Base-by-base conservation (phyloP, 2,329 filamentous ascomycete species). In the Elsinoe necatrix region DNA sequence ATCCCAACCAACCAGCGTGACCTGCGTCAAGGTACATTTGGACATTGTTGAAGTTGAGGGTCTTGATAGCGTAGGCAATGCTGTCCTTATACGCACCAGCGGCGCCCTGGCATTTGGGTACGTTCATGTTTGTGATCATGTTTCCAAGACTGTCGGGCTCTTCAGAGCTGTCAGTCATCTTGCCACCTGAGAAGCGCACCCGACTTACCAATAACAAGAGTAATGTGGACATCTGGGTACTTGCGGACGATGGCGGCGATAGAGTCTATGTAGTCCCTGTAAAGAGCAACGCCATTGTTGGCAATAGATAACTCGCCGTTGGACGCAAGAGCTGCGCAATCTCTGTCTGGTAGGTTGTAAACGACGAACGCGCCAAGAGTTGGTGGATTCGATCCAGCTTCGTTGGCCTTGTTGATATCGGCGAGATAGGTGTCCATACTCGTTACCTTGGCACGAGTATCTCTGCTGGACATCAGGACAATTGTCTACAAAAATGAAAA, bases 61-160 rank as follows among this genome's bases (percentile, higher is more conserved):
- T 72, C 60, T 73, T 71, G 51, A 83, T 65, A 1, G 81, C 81
- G 64, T 84, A 84, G 34, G 76, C 73, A 31, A 78, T 74, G 59
- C 78, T 73, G 23, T 78, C 75, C 61, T 76, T 74, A 71, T 84
- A 84, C 41, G 77, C 77, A 3, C 71, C 61, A 25, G 78, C 73
- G 20, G 79, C 79, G 60, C 76, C 70, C 54, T 78, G 69, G 69
- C 82, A 84, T 54, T 80, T 78, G 5, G 69, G 59, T 16, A 81
- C 73, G 62, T 73, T 72, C 62, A 76, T 62, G 70, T 84, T 84
- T 65, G 82, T 84, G 41, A 84, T 77, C 62, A 84, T 68, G 69
- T 84, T 85, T 57, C 79, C 80, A 39, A 84, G 72, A 54, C 77
- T 82, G 69, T 84, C 81, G 48, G 82, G 82, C 67, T 85, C 81